Conservation (phyloP, 441 rosid genomes). For the Capsella rubella region DNA sequence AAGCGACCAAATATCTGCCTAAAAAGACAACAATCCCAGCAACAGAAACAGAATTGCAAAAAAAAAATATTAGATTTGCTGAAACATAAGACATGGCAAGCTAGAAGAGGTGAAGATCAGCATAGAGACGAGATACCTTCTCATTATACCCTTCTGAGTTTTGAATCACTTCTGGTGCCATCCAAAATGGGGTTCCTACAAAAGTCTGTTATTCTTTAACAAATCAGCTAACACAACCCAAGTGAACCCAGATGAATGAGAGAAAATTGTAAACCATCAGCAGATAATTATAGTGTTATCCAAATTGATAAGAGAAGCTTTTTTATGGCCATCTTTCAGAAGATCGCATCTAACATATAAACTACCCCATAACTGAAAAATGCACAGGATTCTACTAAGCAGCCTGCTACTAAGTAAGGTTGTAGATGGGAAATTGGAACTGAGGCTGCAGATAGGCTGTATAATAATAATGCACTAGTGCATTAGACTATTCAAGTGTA, state of each 20-base stretch:
- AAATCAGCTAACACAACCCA: conserved; percentile 51
- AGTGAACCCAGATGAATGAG: conserved; percentile 5
- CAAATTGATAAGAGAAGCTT: conserved; percentile 19
- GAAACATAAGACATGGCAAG: conserved; percentile 12
- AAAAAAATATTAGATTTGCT: conserved; percentile 16
- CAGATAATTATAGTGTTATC: conserved; percentile 2
- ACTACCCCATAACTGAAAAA: conserved; percentile 2
- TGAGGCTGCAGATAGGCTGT: conserved; percentile 4
- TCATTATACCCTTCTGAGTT: conserved; percentile 97
- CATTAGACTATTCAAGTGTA: not conserved
- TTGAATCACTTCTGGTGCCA: conserved; percentile 99
- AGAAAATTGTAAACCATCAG: conserved; percentile 17
- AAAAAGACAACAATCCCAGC: conserved; percentile 39
- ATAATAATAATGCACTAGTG: conserved; percentile 1
- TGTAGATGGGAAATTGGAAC: conserved; percentile 6
- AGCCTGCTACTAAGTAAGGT: conserved; percentile 1
- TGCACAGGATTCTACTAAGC: conserved; percentile 6
- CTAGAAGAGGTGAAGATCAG: conserved; percentile 6
- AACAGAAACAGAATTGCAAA: conserved; percentile 13
- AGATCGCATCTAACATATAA: not conserved
- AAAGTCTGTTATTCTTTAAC: conserved; percentile 77
- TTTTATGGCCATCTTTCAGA: conserved; percentile 19
- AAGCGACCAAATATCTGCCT: conserved; percentile 99
- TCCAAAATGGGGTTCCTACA: conserved; percentile 99
- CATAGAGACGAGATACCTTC: conserved; percentile 59